Percentiles rank a stretch among this genome's conserved stretches.
Conservation (phyloP, 768 basidiomycete species). For the Serendipita indica region DNA sequence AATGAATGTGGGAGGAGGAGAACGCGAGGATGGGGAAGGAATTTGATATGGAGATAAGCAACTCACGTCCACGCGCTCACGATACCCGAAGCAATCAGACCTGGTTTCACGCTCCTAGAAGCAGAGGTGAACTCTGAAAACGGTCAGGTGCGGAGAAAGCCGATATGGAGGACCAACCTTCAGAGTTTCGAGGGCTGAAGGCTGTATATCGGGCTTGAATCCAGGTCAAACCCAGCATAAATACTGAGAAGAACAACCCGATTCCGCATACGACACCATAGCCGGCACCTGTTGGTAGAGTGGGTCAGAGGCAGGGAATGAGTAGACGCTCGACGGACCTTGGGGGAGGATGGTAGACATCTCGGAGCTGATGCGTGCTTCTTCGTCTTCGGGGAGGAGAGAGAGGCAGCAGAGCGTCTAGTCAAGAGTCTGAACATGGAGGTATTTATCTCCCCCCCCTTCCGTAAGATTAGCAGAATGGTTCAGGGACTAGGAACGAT, state of each 20-base stretch:
- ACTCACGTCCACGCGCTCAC: conserved; percentile 79
- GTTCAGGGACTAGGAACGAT: background rate
- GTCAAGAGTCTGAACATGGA: background rate
- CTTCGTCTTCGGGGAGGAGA: background rate
- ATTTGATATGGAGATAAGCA: background rate
- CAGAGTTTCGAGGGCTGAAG: conserved; percentile 62
- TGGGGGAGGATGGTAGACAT: conserved; percentile 6
- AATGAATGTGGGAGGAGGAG: background rate
- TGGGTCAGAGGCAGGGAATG: background rate
- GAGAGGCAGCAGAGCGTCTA: background rate
- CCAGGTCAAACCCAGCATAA: conserved; percentile 65
- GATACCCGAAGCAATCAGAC: conserved; percentile 83
- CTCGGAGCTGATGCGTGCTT: background rate
- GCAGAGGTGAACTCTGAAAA: conserved; percentile 57
- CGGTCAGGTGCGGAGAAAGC: background rate
- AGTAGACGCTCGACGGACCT: background rate
- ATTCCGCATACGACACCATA: conserved; percentile 74
- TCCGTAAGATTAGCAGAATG: background rate
- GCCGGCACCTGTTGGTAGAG: conserved; percentile 57
- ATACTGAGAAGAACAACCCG: conserved; percentile 71
- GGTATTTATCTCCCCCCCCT: background rate
- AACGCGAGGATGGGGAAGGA: background rate
- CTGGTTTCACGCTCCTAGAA: conserved; percentile 74
- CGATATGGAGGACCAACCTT: conserved; percentile 22
- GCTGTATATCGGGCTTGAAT: conserved; percentile 74